Evolutionary conservation across 371 early-diverging fungal species (phyloP).

Genomic region (Mortierella sp.): DNA sequence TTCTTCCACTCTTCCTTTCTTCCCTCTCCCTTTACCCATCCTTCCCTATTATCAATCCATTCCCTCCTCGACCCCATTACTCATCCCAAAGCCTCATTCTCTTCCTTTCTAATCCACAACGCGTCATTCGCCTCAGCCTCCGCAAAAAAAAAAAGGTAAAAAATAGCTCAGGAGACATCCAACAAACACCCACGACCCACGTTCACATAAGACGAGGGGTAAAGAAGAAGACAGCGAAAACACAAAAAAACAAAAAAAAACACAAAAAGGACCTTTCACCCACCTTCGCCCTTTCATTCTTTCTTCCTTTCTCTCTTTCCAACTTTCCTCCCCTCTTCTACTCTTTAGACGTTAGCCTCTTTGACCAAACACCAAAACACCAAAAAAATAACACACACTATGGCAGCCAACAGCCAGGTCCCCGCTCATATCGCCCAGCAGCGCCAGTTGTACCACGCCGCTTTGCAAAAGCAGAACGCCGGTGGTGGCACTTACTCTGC

Average conservation of each 20-base stretch:
- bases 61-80: slow-evolving; percentile 11
- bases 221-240: background rate
- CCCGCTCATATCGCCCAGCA: slow-evolving; percentile 50
- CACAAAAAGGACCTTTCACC: background rate
- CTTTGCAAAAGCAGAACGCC: slow-evolving; percentile 51
- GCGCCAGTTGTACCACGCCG: slow-evolving; percentile 42
- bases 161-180: background rate
- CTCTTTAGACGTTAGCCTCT: background rate
- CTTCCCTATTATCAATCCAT: background rate
- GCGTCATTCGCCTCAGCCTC: slow-evolving; percentile 2
- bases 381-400: background rate
- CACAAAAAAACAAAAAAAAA: background rate
- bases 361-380: background rate
- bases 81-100: too few relatives aligned
- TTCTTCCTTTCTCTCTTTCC: background rate
- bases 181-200: too few relatives aligned
- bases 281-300: slow-evolving; percentile 3
- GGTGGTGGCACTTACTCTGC: slow-evolving; percentile 21
- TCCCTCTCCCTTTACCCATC: background rate
- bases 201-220: too few relatives aligned
- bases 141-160: background rate
- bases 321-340: background rate
- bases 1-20: background rate
- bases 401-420: slow-evolving; percentile 35
- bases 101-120: background rate